Conservation (phyloP, 495 filamentous ascomycete genomes). For the Daldinia grandis region DNA sequence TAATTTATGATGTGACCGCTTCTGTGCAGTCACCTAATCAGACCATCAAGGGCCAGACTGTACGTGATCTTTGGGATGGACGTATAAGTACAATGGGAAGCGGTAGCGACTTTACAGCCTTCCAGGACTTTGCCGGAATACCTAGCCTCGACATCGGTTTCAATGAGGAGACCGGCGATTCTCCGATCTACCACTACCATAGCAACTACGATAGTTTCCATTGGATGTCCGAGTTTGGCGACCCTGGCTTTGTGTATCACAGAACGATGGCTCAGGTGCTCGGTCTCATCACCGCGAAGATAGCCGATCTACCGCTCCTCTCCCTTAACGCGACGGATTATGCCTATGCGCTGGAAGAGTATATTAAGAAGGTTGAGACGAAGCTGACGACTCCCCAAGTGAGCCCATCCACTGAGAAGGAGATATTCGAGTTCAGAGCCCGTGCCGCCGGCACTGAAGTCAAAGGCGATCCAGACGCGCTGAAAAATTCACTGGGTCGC, state of each 20-base stretch:
- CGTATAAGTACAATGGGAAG: conserved; percentile 74
- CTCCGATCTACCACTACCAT: conserved; percentile 77
- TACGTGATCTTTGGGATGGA: conserved; percentile 78
- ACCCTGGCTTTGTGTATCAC: conserved; percentile 87
- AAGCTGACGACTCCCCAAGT: conserved; percentile 59
- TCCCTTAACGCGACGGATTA: conserved; percentile 81
- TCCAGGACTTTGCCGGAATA: conserved; percentile 89
- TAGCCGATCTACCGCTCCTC: conserved; percentile 80
- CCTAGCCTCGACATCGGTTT: conserved; percentile 90
- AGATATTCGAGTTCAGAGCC: conserved; percentile 62
- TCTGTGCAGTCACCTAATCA: conserved; percentile 84
- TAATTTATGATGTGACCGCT: conserved; percentile 73
- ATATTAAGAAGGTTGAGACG: conserved; percentile 71
- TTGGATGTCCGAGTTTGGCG: conserved; percentile 85
- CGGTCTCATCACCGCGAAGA: conserved; percentile 78
- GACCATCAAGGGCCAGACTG: conserved; percentile 76
- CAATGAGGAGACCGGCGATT: conserved; percentile 53
- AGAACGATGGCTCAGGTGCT: conserved; percentile 79
- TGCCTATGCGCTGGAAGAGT: conserved; percentile 67
- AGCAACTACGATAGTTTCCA: conserved; percentile 93
- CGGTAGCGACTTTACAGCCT: conserved; percentile 89
- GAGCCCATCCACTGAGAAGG: conserved; percentile 55
- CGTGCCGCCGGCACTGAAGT: conserved; percentile 49
- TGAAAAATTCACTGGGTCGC: conserved; percentile 55
- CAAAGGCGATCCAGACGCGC: conserved; percentile 63